Base-by-base conservation (phyloP, 2,329 filamentous ascomycete genomes). In the Nemania sp. region DNA sequence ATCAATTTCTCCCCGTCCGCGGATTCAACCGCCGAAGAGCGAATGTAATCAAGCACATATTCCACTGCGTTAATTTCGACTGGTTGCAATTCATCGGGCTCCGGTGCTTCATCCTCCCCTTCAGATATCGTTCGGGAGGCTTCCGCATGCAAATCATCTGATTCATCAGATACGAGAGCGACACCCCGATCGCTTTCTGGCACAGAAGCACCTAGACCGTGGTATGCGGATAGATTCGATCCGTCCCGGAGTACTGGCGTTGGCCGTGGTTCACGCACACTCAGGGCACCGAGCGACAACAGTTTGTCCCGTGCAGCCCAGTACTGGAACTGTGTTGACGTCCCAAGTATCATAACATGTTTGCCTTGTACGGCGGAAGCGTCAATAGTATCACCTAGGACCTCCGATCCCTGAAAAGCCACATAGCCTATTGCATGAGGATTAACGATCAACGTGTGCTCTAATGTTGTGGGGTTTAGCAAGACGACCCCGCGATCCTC, bases 261-360 rank as follows among this genome's bases (percentile, higher is more conserved):
- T 13, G 74, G 72, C 4, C 64, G 74, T 73, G 72, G 75, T 62
- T 76, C 74, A 41, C 75, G 72, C 29, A 78, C 74, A 45, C 75
- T 75, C 22, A 73, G 73, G 1, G 70, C 77, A n/a, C 77, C 76
- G 15, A 76, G 67, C 18, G 70, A 68, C 18, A 78, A 62, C 18
- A 79, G 65, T 24, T 64, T 72, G 41, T 79, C 76, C 26, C 76
- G 74, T 26, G 77, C 74, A 22, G 70, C 69, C 59, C 73, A 70
- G 53, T 77, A 77, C 53, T 74, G 73, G 41, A 67, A 67, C n/a
- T 59, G 67, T 26, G 73, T 73, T 5, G 75, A 62, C n/a, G 71
- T 72, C 10, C 77, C 77, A 1, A 72, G 58, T 0, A 79, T 70
- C 77, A 78, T 79, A 54, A 78, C 77, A 61, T 79, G 75, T 56